Percentiles rank a stretch among this genome's conserved stretches.
Conservation (phyloP, 2,329 filamentous ascomycete genomes). For the Colletotrichum liaoningense region DNA sequence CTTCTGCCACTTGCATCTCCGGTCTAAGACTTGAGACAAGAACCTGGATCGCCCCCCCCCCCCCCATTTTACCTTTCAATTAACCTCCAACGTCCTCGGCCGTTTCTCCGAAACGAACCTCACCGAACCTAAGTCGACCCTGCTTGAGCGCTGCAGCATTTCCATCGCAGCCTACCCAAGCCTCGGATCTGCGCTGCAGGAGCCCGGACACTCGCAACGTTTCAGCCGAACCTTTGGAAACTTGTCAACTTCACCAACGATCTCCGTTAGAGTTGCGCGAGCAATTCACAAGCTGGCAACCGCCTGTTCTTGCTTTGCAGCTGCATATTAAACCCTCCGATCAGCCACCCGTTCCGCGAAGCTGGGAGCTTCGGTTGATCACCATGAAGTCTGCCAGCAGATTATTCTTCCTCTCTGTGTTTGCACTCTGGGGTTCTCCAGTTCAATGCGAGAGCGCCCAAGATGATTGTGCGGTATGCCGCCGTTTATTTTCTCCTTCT, state of each 20-base stretch:
- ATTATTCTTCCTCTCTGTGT: slow-evolving; percentile 67
- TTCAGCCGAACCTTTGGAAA: slow-evolving; percentile 33
- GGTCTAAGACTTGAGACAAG: slow-evolving; percentile 17
- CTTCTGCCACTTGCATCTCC: not conserved
- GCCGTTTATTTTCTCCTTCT: slow-evolving; percentile 37
- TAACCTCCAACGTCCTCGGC: slow-evolving; percentile 25
- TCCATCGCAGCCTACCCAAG: slow-evolving; percentile 10
- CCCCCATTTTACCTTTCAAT: slow-evolving; percentile 10
- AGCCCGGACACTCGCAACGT: slow-evolving; percentile 23
- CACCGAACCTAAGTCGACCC: slow-evolving; percentile 10
- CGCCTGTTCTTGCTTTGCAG: not conserved
- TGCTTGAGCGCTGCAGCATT: slow-evolving; percentile 15
- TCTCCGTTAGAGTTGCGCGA: not conserved
- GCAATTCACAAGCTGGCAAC: not conserved
- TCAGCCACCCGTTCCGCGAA: not conserved
- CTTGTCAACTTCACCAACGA: slow-evolving; percentile 14
- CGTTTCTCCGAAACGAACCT: slow-evolving; percentile 30
- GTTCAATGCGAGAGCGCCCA: slow-evolving; percentile 57
- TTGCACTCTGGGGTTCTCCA: slow-evolving; percentile 64
- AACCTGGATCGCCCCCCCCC: slow-evolving; percentile 3
- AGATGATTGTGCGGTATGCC: slow-evolving; percentile 66
- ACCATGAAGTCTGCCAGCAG: slow-evolving; percentile 65
- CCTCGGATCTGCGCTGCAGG: slow-evolving; percentile 4
- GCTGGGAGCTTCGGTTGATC: not conserved
- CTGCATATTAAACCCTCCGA: slow-evolving; percentile 5